Base-by-base conservation (phyloP, 441 rosid genomes). In the Gossypium aridum region DNA sequence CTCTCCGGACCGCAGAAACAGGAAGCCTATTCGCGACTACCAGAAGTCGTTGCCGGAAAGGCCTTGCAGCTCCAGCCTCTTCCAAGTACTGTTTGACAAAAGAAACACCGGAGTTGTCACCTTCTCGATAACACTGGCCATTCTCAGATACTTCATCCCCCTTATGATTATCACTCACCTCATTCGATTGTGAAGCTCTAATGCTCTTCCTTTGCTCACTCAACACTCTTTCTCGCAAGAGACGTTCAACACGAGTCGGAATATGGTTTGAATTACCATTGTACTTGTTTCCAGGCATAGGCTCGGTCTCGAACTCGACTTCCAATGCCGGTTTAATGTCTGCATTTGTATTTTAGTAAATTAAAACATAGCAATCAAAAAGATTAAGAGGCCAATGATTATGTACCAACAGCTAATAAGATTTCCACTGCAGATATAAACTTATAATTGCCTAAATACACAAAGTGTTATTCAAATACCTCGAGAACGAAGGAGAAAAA, bases 21-120 rank as follows among this genome's bases (percentile, higher is more conserved):
- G 99, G 99, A 25, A 95, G 86, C 84, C 99, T 88, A 54, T 96
- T 96, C 74, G 99, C 99, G 75, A 95, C 99, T 10, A 95, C 99
- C 83, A 95, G 83, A 37, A 95, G 82, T 47, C 99, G 80, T 74
- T 96, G 98, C 85, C 85, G 89, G 76, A 82, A 72, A 83, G 97
- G 93, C 86, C 88, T 79, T 3, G 86, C 76, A 57, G 96, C 88
- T 26, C 86, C 83, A 61, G 88, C 90, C 16, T 81, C 92, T 81
- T 92, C 97, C 84, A 85, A 77, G 85, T 78, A 86, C 79, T 84
- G 90, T 16, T 94, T 90, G 23, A 85, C 85, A 75, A 77, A 79
- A 61, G 87, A 80, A 76, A 39, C 72, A 78, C 89, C 88, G 1
- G 81, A 75, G 81, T 79, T 77, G 79, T 88, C 90, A 60, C 82